phyloP scores from a whole-genome alignment of 768 basidiomycete species.

The Cubamyces sp. region DNA sequence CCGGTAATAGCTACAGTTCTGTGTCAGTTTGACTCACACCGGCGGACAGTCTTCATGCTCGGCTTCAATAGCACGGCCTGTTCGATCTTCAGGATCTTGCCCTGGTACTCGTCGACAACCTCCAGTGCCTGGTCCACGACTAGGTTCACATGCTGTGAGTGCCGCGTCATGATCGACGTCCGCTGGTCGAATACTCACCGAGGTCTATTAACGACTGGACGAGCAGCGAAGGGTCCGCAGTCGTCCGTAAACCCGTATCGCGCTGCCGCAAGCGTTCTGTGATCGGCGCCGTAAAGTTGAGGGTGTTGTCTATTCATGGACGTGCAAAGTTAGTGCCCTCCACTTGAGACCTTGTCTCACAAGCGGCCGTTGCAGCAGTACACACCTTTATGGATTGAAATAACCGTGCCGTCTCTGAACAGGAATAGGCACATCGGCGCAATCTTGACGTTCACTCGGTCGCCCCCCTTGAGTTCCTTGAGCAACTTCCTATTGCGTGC shows the following conservation, averaged over 20 bases:
- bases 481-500: slow-evolving; percentile 34
- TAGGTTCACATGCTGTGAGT: slow-evolving; percentile 29
- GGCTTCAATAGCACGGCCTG: slow-evolving; percentile 61
- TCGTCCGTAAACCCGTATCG: slow-evolving; percentile 62
- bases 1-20: neutral
- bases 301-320: slow-evolving; percentile 38
- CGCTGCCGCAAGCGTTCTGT: slow-evolving; percentile 56
- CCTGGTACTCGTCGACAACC: slow-evolving; percentile 70
- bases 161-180: slow-evolving; percentile 23
- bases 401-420: slow-evolving; percentile 57
- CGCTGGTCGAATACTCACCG: slow-evolving; percentile 30
- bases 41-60: slow-evolving; percentile 61
- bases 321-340: too few relatives aligned
- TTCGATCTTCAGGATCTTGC: slow-evolving; percentile 64
- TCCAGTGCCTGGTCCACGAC: slow-evolving; percentile 72
- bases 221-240: slow-evolving; percentile 69
- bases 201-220: slow-evolving; percentile 71
- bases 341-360: neutral
- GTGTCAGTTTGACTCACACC: slow-evolving; percentile 44
- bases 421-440: slow-evolving; percentile 72
- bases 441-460: slow-evolving; percentile 61
- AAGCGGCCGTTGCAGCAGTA: neutral
- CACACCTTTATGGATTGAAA: slow-evolving; percentile 17
- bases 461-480: slow-evolving; percentile 52
- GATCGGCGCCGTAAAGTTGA: slow-evolving; percentile 60